Conservation (phyloP, 1,139 yeast genomes). For the Entelexis sorbosivorans region DNA sequence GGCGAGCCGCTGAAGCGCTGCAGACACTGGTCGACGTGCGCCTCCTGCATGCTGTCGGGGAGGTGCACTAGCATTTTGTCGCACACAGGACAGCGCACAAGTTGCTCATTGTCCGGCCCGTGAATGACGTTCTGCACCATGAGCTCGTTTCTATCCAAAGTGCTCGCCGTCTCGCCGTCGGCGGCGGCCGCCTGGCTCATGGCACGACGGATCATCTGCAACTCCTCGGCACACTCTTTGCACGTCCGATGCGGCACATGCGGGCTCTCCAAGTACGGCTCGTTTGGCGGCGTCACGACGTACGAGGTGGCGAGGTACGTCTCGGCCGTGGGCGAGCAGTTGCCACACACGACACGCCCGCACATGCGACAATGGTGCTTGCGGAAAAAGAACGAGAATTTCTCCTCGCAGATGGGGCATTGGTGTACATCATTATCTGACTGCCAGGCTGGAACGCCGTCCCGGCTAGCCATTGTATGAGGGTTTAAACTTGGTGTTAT, state of each 20-base stretch:
- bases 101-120: slow-evolving; percentile 28
- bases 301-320: slow-evolving; percentile 41
- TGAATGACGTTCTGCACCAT: slow-evolving; percentile 27
- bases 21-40: slow-evolving; percentile 62
- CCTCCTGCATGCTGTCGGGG: slow-evolving; percentile 44
- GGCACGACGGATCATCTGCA: slow-evolving; percentile 41
- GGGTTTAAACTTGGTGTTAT: neutral
- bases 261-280: slow-evolving; percentile 40
- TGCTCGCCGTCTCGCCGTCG: neutral
- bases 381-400: slow-evolving; percentile 58
- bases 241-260: slow-evolving; percentile 56
- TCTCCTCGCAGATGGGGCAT: slow-evolving; percentile 53
- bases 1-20: slow-evolving; percentile 58
- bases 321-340: slow-evolving; percentile 45
- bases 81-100: slow-evolving; percentile 49
- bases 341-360: slow-evolving; percentile 64
- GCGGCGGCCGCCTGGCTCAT: slow-evolving; percentile 17
- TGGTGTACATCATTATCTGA: slow-evolving; percentile 48
- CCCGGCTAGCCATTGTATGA: slow-evolving; percentile 1
- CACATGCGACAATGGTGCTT: slow-evolving; percentile 86
- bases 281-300: slow-evolving; percentile 40
- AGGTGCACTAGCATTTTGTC: slow-evolving; percentile 31
- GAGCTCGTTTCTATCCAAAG: slow-evolving; percentile 18
- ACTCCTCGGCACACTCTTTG: slow-evolving; percentile 55
- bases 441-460: slow-evolving; percentile 57